A percentile compares a stretch with the other conserved stretches of the same genome.
These are phyloP conservation scores for Chaetomium sp. DNA, from an alignment of 2,329 filamentous ascomycete species.

Conservation along the genomic window DNA sequence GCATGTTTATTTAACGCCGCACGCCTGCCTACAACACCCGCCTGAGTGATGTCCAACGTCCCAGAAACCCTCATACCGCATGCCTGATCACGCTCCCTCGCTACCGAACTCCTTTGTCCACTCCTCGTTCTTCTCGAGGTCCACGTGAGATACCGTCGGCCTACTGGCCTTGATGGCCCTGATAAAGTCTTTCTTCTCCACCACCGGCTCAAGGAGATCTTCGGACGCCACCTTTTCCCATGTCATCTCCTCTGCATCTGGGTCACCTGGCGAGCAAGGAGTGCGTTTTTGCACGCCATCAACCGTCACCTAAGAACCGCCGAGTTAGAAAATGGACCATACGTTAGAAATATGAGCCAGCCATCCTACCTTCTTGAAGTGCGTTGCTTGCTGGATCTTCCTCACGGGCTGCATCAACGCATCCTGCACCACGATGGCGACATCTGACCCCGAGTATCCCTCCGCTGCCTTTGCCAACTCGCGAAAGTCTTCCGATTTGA, in stretches of 20 bases:
- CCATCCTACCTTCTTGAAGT: slow-evolving; percentile 82
- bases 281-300: slow-evolving; percentile 72
- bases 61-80: not conserved
- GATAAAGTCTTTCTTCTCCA: slow-evolving; percentile 89
- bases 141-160: slow-evolving; percentile 86
- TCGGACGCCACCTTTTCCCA: slow-evolving; percentile 88
- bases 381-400: slow-evolving; percentile 95
- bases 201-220: slow-evolving; percentile 79
- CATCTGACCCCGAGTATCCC: slow-evolving; percentile 95
- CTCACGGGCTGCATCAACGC: slow-evolving; percentile 96
- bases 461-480: slow-evolving; percentile 80
- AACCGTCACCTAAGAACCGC: slow-evolving; percentile 61
- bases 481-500: slow-evolving; percentile 76
- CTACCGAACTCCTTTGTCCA: slow-evolving; percentile 98
- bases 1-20: slow-evolving; percentile 28
- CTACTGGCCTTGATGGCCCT: slow-evolving; percentile 86
- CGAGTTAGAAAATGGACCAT: slow-evolving; percentile 21
- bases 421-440: slow-evolving; percentile 91
- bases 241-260: slow-evolving; percentile 85
- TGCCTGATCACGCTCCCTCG: slow-evolving; percentile 63
- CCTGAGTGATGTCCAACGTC: not conserved
- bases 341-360: not conserved
- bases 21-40: slow-evolving; percentile 24
- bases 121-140: slow-evolving; percentile 80
- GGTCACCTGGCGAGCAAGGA: slow-evolving; percentile 90